Percentiles rank a stretch among this genome's conserved stretches.
phyloP scores from a whole-genome alignment of 441 rosid genomes.

The Iberis amara region DNA sequence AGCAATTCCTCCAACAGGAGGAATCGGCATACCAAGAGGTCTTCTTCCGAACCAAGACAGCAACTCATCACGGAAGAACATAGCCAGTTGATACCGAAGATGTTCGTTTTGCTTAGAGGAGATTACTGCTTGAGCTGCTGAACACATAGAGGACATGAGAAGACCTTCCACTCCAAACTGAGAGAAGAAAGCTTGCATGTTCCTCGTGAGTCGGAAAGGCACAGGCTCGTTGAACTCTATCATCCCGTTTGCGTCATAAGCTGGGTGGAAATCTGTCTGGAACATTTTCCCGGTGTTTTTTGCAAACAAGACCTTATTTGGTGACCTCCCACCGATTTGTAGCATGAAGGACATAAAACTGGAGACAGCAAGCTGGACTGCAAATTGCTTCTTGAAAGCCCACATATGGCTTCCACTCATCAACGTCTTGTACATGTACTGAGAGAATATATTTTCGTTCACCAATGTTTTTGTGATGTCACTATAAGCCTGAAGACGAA shows the following conservation, averaged over 20 bases:
- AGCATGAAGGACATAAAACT: slow-evolving; percentile 99
- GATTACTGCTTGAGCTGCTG: slow-evolving; percentile 90
- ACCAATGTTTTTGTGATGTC: slow-evolving; percentile 71
- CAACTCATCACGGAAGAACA: slow-evolving; percentile 97
- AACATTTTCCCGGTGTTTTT: slow-evolving; percentile 96
- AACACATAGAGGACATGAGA: slow-evolving; percentile 83
- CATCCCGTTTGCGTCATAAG: slow-evolving; percentile 86
- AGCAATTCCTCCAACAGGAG: slow-evolving; percentile 57
- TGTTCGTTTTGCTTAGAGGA: slow-evolving; percentile 91
- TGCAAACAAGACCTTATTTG: slow-evolving; percentile 89
- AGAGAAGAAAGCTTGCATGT: slow-evolving; percentile 95
- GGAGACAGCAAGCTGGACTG: slow-evolving; percentile 91
- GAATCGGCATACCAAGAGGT: slow-evolving; percentile 67
- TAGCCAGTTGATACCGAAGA: slow-evolving; percentile 90
- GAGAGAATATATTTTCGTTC: slow-evolving; percentile 79
- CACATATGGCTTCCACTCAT: slow-evolving; percentile 88
- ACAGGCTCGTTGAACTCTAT: slow-evolving; percentile 93
- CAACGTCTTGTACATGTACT: slow-evolving; percentile 92
- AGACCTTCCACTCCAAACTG: slow-evolving; percentile 98
- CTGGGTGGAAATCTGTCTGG: slow-evolving; percentile 99
- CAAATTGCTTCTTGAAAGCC: slow-evolving; percentile 97
- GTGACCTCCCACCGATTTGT: slow-evolving; percentile 98
- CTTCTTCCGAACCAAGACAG: slow-evolving; percentile 96
- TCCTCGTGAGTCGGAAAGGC: slow-evolving; percentile 91
- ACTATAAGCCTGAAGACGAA: slow-evolving; percentile 85